phyloP scores from a whole-genome alignment of 1,284 basidiomycete genomes.

The Termitomyces sp. region DNA sequence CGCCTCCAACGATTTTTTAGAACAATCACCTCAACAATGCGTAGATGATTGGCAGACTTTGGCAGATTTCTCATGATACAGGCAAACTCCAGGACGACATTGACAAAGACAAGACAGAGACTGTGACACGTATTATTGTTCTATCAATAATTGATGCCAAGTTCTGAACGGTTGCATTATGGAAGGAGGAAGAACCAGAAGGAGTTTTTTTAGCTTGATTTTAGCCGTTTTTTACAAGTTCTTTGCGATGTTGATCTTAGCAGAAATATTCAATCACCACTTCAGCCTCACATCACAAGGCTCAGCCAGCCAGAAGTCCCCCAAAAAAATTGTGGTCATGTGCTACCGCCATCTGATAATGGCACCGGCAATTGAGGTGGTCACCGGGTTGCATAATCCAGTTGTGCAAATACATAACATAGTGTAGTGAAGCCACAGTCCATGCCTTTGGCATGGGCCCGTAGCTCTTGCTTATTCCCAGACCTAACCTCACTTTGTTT shows the following conservation, averaged over 20 bases:
- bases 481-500: too few relatives aligned
- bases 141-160: background rate
- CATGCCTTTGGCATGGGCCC: too few relatives aligned
- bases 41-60: background rate
- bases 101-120: background rate
- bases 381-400: background rate
- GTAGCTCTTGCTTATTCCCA: too few relatives aligned
- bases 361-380: conserved; percentile 1
- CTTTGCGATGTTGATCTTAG: background rate
- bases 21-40: background rate
- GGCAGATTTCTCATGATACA: background rate
- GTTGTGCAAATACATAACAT: background rate
- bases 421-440: too few relatives aligned
- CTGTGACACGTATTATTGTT: background rate
- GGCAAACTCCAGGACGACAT: background rate
- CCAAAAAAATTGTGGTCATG: background rate
- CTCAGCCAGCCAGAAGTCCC: background rate
- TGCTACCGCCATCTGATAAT: background rate
- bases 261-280: background rate
- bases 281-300: too few relatives aligned
- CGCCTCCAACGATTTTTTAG: background rate
- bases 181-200: background rate
- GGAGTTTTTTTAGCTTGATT: background rate
- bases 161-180: background rate
- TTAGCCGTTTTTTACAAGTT: background rate